phyloP scores from a whole-genome alignment of 331 rosid species.

The Acacia concinna region DNA sequence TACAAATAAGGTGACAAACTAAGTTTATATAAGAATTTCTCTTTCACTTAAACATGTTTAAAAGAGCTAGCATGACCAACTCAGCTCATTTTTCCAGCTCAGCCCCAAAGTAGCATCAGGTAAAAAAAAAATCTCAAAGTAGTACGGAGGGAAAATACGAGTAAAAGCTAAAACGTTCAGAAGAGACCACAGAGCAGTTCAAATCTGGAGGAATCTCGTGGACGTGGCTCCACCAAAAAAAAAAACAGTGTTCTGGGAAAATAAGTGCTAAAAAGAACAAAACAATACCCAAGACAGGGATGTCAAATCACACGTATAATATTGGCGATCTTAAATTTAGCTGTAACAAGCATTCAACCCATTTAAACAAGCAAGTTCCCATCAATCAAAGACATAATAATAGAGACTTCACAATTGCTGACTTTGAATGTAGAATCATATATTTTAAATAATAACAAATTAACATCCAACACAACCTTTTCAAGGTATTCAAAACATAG shows the following conservation, averaged over 20 bases:
- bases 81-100: no score
- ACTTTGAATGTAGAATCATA: constrained; percentile 40
- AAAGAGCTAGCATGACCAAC: no score
- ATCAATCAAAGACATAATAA: constrained; percentile 33
- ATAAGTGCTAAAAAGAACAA: background rate
- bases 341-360: constrained; percentile 36
- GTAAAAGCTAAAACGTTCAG: background rate
- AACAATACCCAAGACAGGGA: background rate
- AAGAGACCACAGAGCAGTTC: background rate
- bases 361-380: constrained; percentile 42
- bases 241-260: background rate
- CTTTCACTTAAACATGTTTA: no score
- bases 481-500: constrained; percentile 38
- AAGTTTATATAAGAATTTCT: no score
- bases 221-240: background rate
- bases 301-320: constrained; percentile 22
- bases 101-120: no score
- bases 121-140: no score
- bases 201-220: background rate
- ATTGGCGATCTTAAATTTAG: background rate
- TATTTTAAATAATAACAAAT: constrained; percentile 40
- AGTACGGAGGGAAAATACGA: background rate
- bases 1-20: no score
- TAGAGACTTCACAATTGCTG: constrained; percentile 50
- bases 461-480: constrained; percentile 25